Evolutionary conservation across 345 rosid species (phyloP).

Genomic region (Lepidium aucheri): DNA sequence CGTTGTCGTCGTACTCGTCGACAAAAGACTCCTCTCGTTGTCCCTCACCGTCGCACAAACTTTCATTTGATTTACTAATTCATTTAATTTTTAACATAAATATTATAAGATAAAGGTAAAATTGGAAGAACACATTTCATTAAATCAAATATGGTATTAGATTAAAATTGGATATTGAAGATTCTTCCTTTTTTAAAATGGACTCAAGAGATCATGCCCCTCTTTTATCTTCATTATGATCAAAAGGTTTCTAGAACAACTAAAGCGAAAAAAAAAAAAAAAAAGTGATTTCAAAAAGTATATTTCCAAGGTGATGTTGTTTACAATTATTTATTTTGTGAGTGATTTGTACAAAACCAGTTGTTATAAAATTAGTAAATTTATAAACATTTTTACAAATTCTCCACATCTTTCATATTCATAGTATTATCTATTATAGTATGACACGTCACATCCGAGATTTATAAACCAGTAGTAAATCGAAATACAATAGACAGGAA

Average conservation of each 20-base stretch:
- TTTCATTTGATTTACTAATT: no score
- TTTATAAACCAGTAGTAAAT: background rate
- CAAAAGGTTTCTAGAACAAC: conserved; percentile 10
- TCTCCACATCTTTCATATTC: background rate
- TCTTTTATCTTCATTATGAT: conserved; percentile 2
- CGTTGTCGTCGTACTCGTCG: no score
- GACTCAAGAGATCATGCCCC: no score
- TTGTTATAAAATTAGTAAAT: background rate
- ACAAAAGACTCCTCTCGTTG: no score
- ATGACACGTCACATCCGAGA: background rate
- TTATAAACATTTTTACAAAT: background rate
- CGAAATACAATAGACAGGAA: background rate
- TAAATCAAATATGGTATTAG: no score
- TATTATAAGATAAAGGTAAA: no score
- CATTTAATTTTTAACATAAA: no score
- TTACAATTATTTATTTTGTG: background rate
- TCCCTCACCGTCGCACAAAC: no score
- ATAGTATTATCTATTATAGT: background rate
- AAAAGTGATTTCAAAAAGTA: background rate
- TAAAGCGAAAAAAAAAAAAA: background rate
- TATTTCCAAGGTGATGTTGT: background rate
- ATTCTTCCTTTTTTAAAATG: no score
- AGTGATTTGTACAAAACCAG: background rate
- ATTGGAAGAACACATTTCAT: no score
- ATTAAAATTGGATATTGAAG: no score